These are phyloP conservation scores for Phytophthora fragariaefolia DNA, from an alignment of 352 stramenopile genomes.

Conservation along the genomic window DNA sequence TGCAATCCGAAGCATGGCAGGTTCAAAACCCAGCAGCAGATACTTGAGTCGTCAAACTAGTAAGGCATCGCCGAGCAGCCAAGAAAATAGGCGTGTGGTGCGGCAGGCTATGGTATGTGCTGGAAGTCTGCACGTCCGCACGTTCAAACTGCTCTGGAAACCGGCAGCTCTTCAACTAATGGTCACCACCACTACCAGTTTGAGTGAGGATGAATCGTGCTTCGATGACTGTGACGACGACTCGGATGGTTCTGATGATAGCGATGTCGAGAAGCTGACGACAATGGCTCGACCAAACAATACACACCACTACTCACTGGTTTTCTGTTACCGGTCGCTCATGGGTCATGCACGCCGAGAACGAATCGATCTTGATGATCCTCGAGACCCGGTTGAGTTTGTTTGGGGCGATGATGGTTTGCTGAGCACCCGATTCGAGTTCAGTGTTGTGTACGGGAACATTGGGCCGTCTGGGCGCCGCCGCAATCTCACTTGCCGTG, in stretches of 20 bases:
- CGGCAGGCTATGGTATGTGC: conserved; percentile 31
- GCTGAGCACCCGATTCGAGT: conserved; percentile 43
- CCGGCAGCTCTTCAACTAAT: conserved; percentile 38
- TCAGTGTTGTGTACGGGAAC: conserved; percentile 36
- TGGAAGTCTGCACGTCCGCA: conserved; percentile 38
- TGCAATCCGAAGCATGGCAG: conserved; percentile 23
- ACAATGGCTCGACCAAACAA: conserved; percentile 35
- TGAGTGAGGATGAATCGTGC: conserved; percentile 29
- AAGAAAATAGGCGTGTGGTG: conserved; percentile 30
- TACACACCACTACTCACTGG: conserved; percentile 39
- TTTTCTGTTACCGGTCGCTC: conserved; percentile 38
- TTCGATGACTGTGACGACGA: conserved; percentile 36
- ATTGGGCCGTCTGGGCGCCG: conserved; percentile 19
- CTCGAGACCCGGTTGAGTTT: conserved; percentile 25
- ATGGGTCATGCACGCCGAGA: conserved; percentile 37
- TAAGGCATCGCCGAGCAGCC: conserved; percentile 11
- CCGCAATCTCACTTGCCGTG: conserved; percentile 31
- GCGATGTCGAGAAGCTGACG: conserved; percentile 35
- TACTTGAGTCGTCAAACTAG: conserved; percentile 9
- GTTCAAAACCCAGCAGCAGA: conserved; percentile 13
- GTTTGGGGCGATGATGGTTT: conserved; percentile 33
- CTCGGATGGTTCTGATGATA: conserved; percentile 28
- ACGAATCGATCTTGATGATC: conserved; percentile 33
- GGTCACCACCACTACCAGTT: conserved; percentile 33
- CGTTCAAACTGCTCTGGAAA: conserved; percentile 48